Percentiles rank a stretch among this genome's conserved stretches.
These are phyloP conservation scores for Novymonas esmeraldas DNA, from an alignment of 208 protist species.

Conservation along the genomic window DNA sequence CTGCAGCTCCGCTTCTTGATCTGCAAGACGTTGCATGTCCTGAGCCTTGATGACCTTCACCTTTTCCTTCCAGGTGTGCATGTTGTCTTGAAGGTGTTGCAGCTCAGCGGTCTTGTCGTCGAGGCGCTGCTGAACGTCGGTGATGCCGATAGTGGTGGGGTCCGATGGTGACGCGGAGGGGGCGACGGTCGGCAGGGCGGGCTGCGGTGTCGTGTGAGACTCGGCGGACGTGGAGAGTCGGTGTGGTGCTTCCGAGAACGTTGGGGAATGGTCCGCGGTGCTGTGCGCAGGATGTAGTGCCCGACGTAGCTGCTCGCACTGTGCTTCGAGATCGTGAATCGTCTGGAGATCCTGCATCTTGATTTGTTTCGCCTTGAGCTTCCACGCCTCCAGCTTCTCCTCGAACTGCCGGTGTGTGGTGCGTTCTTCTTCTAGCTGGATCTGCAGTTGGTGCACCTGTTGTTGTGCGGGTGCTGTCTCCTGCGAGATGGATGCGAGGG, in stretches of 20 bases:
- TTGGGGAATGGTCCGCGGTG: background rate
- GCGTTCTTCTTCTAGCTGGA: constrained; percentile 32
- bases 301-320: constrained; percentile 19
- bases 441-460: constrained; percentile 11
- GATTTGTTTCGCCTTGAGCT: constrained; percentile 19
- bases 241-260: too few species aligned
- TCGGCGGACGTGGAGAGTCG: too few species aligned
- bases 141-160: too few species aligned
- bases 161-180: too few species aligned
- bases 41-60: constrained; percentile 49
- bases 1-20: constrained; percentile 5
- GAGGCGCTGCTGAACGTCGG: too few species aligned
- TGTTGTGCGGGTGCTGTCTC: too few species aligned
- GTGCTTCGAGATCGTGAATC: constrained; percentile 26
- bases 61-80: constrained; percentile 67
- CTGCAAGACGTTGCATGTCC: constrained; percentile 41
- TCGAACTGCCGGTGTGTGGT: constrained; percentile 18
- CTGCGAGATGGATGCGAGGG: background rate
- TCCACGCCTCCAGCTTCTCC: constrained; percentile 37
- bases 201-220: too few species aligned
- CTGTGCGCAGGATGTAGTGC: background rate
- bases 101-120: constrained; percentile 3
- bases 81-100: constrained; percentile 17
- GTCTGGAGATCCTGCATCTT: constrained; percentile 21
- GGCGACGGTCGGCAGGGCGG: too few species aligned